Conservation (phyloP, 345 rosid genomes). For the Melaleuca quinquenervia region DNA sequence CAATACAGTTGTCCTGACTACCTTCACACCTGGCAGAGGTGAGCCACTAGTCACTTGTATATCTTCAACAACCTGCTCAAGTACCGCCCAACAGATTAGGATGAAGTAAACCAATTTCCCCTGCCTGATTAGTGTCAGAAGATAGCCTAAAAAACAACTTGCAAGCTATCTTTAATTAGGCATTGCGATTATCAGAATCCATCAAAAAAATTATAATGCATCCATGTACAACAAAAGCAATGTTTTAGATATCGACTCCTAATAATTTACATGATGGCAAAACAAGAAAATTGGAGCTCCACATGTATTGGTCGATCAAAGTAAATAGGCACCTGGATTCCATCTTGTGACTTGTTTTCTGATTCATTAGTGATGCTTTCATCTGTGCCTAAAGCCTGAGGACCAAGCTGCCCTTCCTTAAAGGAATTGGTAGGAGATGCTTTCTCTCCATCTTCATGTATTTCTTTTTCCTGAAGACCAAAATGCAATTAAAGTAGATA, state of each 20-base stretch:
- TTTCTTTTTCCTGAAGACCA: conserved; percentile 32
- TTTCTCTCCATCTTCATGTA: conserved; percentile 29
- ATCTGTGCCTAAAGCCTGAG: conserved; percentile 27
- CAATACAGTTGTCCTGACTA: conserved; percentile 20
- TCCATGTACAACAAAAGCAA: background rate
- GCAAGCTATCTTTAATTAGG: background rate
- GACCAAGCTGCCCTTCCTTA: conserved; percentile 25
- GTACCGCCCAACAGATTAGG: background rate
- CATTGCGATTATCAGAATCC: background rate
- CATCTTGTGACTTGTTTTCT: conserved; percentile 28
- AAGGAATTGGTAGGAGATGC: conserved; percentile 19
- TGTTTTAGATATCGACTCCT: background rate
- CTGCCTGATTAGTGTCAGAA: background rate
- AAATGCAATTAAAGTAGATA: background rate
- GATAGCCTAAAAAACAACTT: background rate
- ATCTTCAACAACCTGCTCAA: conserved; percentile 42
- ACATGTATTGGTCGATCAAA: background rate
- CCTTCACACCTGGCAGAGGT: conserved; percentile 98
- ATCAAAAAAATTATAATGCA: background rate
- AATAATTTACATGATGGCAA: background rate
- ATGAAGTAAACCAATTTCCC: background rate
- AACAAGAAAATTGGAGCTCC: background rate
- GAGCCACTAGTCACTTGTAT: conserved; percentile 72
- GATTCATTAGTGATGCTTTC: conserved; percentile 15
- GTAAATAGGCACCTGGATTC: conserved; percentile 36